phyloP scores from a whole-genome alignment of 2,329 filamentous ascomycete species.

The Colletotrichum kahawae region DNA sequence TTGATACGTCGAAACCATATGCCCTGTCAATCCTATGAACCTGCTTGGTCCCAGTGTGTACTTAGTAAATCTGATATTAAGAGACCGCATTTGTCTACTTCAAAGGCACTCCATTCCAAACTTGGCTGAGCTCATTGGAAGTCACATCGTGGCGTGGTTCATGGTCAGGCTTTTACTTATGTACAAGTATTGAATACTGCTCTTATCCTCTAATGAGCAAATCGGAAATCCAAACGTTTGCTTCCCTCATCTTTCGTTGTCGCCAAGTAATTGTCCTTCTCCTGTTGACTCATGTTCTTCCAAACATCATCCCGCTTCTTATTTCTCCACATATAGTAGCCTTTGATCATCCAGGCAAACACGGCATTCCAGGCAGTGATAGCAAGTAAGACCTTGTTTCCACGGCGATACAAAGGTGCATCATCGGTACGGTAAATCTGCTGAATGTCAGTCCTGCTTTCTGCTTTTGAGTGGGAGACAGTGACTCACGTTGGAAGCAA shows the following conservation, averaged over 20 bases:
- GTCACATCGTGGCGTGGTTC: too few species aligned
- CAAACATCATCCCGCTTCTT: constrained; percentile 29
- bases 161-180: too few species aligned
- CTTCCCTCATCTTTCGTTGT: constrained; percentile 48
- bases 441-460: rapidly evolving
- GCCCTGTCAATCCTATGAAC: too few species aligned
- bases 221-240: constrained; percentile 38
- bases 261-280: constrained; percentile 40
- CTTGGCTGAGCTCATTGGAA: too few species aligned
- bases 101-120: too few species aligned
- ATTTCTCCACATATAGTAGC: constrained; percentile 36
- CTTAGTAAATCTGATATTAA: too few species aligned
- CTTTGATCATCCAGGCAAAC: constrained; percentile 32
- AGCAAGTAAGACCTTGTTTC: constrained; percentile 45
- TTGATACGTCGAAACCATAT: too few species aligned
- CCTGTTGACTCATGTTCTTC: constrained; percentile 32
- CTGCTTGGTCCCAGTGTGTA: too few species aligned
- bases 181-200: background rate
- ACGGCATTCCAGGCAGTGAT: constrained; percentile 41
- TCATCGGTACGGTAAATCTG: constrained; percentile 44
- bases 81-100: too few species aligned
- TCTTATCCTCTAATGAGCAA: constrained; percentile 26
- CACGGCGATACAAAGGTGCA: constrained; percentile 48
- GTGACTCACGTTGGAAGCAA: constrained; percentile 40
- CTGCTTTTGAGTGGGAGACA: rapidly evolving